Base-by-base conservation (phyloP, 495 filamentous ascomycete species). In the Podospora anserina region DNA sequence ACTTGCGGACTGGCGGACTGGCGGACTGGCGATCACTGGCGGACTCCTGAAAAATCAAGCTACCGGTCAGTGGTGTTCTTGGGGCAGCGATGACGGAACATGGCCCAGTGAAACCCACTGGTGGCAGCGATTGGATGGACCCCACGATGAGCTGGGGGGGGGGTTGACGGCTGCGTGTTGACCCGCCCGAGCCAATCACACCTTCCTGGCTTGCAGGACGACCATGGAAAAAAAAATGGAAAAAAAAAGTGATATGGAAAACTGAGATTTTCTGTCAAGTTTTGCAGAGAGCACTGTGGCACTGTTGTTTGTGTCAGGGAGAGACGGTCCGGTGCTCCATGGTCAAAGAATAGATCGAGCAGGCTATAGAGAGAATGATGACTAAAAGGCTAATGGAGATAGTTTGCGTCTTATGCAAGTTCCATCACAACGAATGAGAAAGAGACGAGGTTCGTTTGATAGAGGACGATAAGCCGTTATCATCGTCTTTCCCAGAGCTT, bases 21-120 rank as follows among this genome's bases (percentile, higher is more conserved):
- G 23, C 23, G 23, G 23, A 13, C 39, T 49, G 39, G 39, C 39
- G 39, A 49, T 49, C 39, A 49, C 39, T 49, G 39, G 39, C 39
- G 2, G 39, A 49, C 7, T 11, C 39, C 23, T 23, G 23, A 49
- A 58, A 58, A 58, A 58, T 20, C 55, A 26, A 58, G 55, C 55
- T 58, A 58, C 23, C 23, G 55, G 23, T 19, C 55, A 19, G n/a
- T 11, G 55, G n/a, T 11, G 55, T 58, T n/a, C 13, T 58, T 20
- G 55, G n/a, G 55, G n/a, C 55, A 26, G 23, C 55, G 55, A 58
- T 58, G 55, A 58, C 55, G 55, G 55, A 58, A 58, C 55, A 19
- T 23, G 55, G n/a, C 55, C 55, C 55, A 58, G 55, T 26, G 55
- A 58, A 58, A 58, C 55, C 39, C 39, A 49, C 39, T 49, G 39